phyloP scores from a whole-genome alignment of 176 grass and related monocot species.

The Avena sativa region DNA sequence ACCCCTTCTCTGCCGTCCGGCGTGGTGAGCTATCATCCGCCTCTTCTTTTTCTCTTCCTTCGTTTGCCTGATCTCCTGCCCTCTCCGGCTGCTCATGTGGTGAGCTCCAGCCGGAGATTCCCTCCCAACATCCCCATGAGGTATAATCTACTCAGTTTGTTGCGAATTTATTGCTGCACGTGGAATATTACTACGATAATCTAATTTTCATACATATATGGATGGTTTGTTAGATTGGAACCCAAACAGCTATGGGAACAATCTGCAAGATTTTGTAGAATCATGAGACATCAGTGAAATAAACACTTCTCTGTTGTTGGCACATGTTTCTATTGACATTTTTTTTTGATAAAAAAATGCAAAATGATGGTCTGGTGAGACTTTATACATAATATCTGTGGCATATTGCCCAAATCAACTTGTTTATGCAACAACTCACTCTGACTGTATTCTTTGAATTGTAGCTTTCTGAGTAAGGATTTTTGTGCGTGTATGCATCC shows the following conservation, averaged over 20 bases:
- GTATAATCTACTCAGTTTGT: neutral
- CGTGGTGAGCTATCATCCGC: neutral
- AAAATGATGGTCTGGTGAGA: conserved; percentile 3
- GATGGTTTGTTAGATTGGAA: neutral
- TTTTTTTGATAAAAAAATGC: neutral
- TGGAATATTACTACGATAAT: neutral
- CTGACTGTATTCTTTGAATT: conserved; percentile 13
- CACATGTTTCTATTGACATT: neutral
- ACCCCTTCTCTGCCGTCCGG: neutral
- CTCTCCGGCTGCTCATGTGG: neutral
- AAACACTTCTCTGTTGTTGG: neutral
- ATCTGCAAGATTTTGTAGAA: conserved; percentile 13
- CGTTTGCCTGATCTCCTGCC: neutral
- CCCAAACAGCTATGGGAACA: neutral
- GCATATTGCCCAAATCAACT: neutral
- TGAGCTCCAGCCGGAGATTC: neutral
- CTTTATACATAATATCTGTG: neutral
- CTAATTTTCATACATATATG: neutral
- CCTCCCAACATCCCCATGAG: neutral
- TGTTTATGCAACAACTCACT: conserved; percentile 7
- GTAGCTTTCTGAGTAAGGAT: conserved; percentile 7
- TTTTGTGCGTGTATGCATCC: neutral
- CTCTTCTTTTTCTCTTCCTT: neutral
- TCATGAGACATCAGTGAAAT: neutral
- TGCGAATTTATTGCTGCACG: neutral